phyloP scores from a whole-genome alignment of 2,329 filamentous ascomycete species.

The Dactylellina parvicollis region DNA sequence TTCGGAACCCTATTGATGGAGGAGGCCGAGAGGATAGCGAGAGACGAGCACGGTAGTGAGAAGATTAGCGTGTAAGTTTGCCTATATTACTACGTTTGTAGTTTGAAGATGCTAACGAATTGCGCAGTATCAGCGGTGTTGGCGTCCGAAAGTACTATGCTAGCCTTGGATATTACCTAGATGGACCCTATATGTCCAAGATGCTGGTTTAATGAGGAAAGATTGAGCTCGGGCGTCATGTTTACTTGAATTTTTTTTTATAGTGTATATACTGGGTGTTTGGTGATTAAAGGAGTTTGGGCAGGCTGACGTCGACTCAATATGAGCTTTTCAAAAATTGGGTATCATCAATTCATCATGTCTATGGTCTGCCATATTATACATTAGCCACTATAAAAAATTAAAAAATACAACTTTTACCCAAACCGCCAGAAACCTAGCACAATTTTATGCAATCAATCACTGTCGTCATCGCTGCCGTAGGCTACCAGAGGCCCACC shows the following conservation, averaged over 20 bases:
- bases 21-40: slow-evolving; percentile 92
- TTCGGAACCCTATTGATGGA: slow-evolving; percentile 98
- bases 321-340: neutral
- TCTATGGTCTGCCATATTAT: slow-evolving; percentile 51
- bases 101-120: slow-evolving; percentile 14
- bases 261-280: slow-evolving; percentile 7
- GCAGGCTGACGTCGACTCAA: slow-evolving; percentile 6
- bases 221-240: neutral
- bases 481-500: slow-evolving; percentile 85
- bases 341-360: slow-evolving; percentile 51
- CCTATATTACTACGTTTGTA: neutral
- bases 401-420: slow-evolving; percentile 39
- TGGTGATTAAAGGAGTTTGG: slow-evolving; percentile 8
- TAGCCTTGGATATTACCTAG: slow-evolving; percentile 90
- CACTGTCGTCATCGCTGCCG: slow-evolving; percentile 81
- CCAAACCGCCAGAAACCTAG: neutral
- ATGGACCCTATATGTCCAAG: slow-evolving; percentile 85
- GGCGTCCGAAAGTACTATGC: slow-evolving; percentile 95
- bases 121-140: slow-evolving; percentile 80
- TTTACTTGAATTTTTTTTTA: neutral
- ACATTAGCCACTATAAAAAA: slow-evolving; percentile 51
- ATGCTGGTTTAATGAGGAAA: slow-evolving; percentile 60
- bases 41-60: slow-evolving; percentile 89
- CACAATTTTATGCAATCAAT: slow-evolving; percentile 6
- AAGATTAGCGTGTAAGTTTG: slow-evolving; percentile 81